phyloP scores from a whole-genome alignment of 164 flowering plant genomes.

The Stephania cephalantha region DNA sequence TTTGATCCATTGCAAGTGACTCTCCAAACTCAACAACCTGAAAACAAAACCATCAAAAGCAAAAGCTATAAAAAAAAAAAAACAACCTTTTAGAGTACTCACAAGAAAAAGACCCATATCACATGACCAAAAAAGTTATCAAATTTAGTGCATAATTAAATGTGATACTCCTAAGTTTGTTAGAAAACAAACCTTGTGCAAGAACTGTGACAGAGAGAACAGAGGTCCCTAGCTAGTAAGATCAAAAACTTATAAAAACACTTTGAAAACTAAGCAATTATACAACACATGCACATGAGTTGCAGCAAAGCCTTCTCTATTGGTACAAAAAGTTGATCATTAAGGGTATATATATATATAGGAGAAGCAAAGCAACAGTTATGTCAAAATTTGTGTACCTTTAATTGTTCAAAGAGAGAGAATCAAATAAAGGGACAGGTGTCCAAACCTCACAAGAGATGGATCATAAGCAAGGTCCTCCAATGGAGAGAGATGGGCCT shows the following conservation, averaged over 20 bases:
- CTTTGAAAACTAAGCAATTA: not conserved
- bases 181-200: conserved; percentile 9
- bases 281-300: conserved; percentile 3
- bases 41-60: not conserved
- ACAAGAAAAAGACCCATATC: not conserved
- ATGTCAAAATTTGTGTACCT: conserved; percentile 5
- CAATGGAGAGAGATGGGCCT: conserved; percentile 4
- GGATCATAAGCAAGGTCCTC: conserved; percentile 10
- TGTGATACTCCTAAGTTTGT: not conserved
- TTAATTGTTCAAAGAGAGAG: conserved; percentile 5
- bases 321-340: not conserved
- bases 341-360: conserved; percentile 12
- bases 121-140: not conserved
- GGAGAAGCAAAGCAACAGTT: not conserved
- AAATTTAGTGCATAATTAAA: conserved; percentile 1
- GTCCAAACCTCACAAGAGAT: conserved; percentile 2
- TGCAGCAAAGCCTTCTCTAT: conserved; percentile 6
- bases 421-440: conserved; percentile 9
- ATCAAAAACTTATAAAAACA: not conserved
- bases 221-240: not conserved
- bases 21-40: conserved; percentile 16
- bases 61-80: not conserved
- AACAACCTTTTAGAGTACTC: conserved; percentile 1
- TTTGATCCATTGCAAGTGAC: conserved; percentile 15
- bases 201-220: not conserved